Evolutionary conservation across 441 rosid genomes (phyloP), one percentile per base, ranked within the genome.

Genomic region (Flueggea neowawraea): DNA sequence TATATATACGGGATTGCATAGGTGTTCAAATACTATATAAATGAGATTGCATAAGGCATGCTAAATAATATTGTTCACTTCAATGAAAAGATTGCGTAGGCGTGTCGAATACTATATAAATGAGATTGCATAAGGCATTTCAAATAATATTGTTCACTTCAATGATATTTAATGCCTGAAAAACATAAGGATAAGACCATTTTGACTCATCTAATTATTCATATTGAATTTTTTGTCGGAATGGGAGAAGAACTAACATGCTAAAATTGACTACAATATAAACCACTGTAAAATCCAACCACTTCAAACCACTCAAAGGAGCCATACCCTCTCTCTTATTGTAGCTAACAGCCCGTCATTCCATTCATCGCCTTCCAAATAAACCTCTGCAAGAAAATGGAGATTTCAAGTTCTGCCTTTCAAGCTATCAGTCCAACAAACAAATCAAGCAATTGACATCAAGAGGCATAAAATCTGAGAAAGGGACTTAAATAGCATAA

Each of bases 311-410:
- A 50, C 55, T 64, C 49, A 54, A 47, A 11, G 52, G 61, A 61
- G 63, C 7, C 71, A 63, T 87, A 94, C 99, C 96, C 86, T 80
- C 72, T 94, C 99, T 78, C 97, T 87, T 72, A 91, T 73, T 32
- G 96, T 94, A 69, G 99, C 97, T 67, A 91, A 67, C 47, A 94
- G 80, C 56, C 99, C 97, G 69, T 94, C 96, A 75, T 87, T 89
- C 99, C 99, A 94, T 70, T 87, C 86, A 73, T 87, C 96, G 55
- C 95, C 97, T 65, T 86, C 84, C 69, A 94, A 73, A 72, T 59
- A 68, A 65, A 86, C 70, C 80, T 94, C 98, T 91, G 87, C 65
- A 32, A 13, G 12, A 44, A 39, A 36, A 36, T 5, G 41, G 4
- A 36, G 41, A 36, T 36, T 36, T 22, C 41, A 36, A 36, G 7